Conservation (phyloP, 2,329 filamentous ascomycete species). For the Xylariaceae sp. region DNA sequence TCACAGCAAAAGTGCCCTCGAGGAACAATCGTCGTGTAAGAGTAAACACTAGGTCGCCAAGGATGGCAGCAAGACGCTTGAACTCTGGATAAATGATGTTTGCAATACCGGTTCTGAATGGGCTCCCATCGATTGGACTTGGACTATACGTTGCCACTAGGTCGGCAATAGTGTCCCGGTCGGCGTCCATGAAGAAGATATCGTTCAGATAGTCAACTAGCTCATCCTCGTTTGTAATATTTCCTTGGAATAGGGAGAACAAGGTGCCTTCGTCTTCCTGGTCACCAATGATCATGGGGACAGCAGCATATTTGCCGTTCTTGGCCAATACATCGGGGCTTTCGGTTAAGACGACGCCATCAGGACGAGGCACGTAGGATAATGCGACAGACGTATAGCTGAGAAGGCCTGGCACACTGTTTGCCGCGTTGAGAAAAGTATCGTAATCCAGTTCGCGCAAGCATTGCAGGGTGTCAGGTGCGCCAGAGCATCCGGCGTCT, state of each 20-base stretch:
- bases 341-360: conserved; percentile 59
- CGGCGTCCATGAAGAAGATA: conserved; percentile 55
- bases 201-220: conserved; percentile 61
- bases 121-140: conserved; percentile 59
- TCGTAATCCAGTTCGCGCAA: conserved; percentile 61
- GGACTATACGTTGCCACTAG: conserved; percentile 63
- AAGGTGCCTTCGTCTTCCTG: conserved; percentile 80
- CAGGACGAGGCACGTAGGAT: conserved; percentile 72
- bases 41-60: conserved; percentile 75
- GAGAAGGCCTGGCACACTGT: conserved; percentile 66
- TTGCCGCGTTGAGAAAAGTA: conserved; percentile 62
- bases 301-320: conserved; percentile 53
- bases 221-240: conserved; percentile 60
- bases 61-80: conserved; percentile 72
- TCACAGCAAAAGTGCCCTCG: conserved; percentile 38
- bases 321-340: conserved; percentile 60
- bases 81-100: conserved; percentile 75
- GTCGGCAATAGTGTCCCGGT: conserved; percentile 46
- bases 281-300: conserved; percentile 67
- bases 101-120: conserved; percentile 66
- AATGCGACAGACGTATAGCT: conserved; percentile 67
- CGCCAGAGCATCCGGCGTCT: conserved; percentile 58
- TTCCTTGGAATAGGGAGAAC: conserved; percentile 67
- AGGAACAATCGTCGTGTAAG: conserved; percentile 67
- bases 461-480: conserved; percentile 60